These are phyloP conservation scores for Fraxinus angustifolia DNA, from an alignment of 305 asterid species.

Conservation along the genomic window DNA sequence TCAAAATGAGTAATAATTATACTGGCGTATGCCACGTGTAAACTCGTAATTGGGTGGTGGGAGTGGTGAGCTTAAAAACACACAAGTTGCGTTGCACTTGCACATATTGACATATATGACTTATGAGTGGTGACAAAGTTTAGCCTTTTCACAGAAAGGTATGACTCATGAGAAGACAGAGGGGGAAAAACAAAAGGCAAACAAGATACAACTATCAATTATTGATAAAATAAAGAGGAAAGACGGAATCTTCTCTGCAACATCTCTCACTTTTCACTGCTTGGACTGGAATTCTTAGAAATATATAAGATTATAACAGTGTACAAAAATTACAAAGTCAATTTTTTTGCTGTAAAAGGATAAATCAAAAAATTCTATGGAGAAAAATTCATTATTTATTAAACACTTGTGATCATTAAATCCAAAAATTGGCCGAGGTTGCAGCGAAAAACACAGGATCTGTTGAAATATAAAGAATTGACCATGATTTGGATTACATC, in stretches of 20 bases:
- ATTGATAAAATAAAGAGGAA: conserved; percentile 25
- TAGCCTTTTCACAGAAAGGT: conserved; percentile 20
- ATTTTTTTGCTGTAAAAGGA: not conserved
- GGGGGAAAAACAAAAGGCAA: conserved; percentile 25
- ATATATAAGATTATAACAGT: not conserved
- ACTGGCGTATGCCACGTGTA: not conserved
- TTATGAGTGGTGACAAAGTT: conserved; percentile 22
- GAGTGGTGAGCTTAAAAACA: not conserved
- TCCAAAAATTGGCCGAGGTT: not conserved
- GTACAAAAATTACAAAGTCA: not conserved
- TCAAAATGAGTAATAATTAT: not conserved
- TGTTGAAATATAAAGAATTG: not conserved
- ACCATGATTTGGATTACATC: not conserved
- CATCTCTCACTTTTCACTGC: conserved; percentile 21
- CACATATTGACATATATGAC: too few relatives aligned
- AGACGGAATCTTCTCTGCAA: conserved; percentile 34
- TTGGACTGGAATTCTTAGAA: not conserved
- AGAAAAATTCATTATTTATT: not conserved
- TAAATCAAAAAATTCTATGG: not conserved
- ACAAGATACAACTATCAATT: conserved; percentile 29
- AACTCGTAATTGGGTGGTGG: not conserved
- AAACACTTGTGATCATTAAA: not conserved
- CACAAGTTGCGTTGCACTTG: not conserved
- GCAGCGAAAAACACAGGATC: not conserved
- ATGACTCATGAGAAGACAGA: conserved; percentile 28